phyloP scores from a whole-genome alignment of 805 yeast species.

The Candida nemodendra region DNA sequence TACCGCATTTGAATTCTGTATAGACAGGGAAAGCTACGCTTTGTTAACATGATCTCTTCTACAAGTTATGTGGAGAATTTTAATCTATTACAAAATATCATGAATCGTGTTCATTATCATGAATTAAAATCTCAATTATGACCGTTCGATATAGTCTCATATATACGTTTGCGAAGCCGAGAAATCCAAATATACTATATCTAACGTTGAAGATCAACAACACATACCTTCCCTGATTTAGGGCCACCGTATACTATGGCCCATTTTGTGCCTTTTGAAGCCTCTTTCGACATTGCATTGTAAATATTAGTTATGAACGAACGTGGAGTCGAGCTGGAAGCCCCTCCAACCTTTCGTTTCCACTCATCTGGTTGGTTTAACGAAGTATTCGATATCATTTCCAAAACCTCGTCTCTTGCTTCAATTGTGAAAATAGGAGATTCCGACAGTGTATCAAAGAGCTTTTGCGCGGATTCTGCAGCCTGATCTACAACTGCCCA shows the following conservation, averaged over 20 bases:
- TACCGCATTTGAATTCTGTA: too few species aligned
- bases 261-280: constrained; percentile 67
- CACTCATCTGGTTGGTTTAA: constrained; percentile 77
- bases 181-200: too few species aligned
- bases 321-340: constrained; percentile 75
- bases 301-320: constrained; percentile 77
- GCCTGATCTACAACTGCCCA: constrained; percentile 78
- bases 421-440: constrained; percentile 82
- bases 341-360: constrained; percentile 79
- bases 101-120: too few species aligned
- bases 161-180: too few species aligned
- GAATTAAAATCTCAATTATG: too few species aligned
- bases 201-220: constrained; percentile 66
- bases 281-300: constrained; percentile 70
- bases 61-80: too few species aligned
- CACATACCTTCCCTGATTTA: constrained; percentile 69
- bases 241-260: constrained; percentile 77
- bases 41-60: too few species aligned
- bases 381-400: constrained; percentile 77
- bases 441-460: constrained; percentile 52
- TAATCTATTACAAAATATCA: too few species aligned
- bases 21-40: too few species aligned
- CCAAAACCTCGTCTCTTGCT: constrained; percentile 77
- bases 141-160: too few species aligned
- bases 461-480: constrained; percentile 52